A percentile compares a stretch with the other conserved stretches of the same genome.
Conservation (phyloP, 257 asterid species). For the Solanum medicagineum region DNA sequence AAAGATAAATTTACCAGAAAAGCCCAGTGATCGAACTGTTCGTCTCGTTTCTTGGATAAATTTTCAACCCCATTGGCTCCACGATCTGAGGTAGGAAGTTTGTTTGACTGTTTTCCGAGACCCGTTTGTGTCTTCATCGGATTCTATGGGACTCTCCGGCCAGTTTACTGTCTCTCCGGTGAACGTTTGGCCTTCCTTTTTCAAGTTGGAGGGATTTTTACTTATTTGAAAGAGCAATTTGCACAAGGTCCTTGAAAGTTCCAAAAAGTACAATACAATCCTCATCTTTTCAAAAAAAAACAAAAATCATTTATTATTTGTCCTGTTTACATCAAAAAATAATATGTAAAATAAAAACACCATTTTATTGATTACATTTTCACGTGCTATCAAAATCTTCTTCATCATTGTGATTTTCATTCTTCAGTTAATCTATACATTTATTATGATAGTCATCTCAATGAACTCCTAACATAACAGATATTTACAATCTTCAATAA, state of each 20-base stretch:
- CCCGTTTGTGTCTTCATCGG: neutral
- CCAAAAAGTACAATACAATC: neutral
- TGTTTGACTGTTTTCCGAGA: neutral
- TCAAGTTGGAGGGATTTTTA: neutral
- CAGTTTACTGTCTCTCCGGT: neutral
- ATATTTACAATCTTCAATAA: neutral
- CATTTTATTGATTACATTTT: neutral
- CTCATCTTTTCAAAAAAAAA: neutral
- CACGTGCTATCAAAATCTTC: too few species aligned
- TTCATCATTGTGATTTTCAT: too few species aligned
- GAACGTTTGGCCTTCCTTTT: neutral
- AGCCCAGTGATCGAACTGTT: slow-evolving; percentile 20
- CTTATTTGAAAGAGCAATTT: neutral
- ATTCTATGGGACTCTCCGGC: neutral
- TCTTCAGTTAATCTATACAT: too few species aligned
- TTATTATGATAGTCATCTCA: too few species aligned
- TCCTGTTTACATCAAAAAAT: neutral
- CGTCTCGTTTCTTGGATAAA: neutral
- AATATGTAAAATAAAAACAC: neutral
- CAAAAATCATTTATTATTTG: neutral
- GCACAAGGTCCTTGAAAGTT: neutral
- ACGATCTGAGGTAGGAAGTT: neutral
- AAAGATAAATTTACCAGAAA: slow-evolving; percentile 16
- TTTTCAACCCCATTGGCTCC: neutral
- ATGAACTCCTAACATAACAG: too few species aligned